These are phyloP conservation scores for Phoenix roebelenii DNA, from an alignment of 176 grass and related monocot species.

Conservation along the genomic window DNA sequence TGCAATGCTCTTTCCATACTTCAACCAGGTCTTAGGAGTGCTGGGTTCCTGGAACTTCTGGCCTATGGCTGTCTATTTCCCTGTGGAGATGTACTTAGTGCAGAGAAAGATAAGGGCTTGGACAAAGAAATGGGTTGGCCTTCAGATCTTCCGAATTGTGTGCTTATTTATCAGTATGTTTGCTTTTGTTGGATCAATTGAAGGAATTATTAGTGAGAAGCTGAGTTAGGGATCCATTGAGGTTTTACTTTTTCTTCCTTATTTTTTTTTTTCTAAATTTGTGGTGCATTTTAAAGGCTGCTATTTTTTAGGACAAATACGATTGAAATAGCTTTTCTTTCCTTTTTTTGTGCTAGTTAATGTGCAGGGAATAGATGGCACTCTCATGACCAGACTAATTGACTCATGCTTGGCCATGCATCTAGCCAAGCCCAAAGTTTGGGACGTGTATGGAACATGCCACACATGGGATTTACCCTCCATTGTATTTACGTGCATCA, in stretches of 20 bases:
- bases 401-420: too few species aligned
- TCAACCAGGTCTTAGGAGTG: slow-evolving; percentile 68
- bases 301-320: too few species aligned
- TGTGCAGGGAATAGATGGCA: too few species aligned
- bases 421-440: too few species aligned
- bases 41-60: slow-evolving; percentile 65
- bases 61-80: slow-evolving; percentile 80
- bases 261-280: background rate
- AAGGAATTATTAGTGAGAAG: slow-evolving; percentile 53
- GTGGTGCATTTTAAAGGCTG: background rate
- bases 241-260: too few species aligned
- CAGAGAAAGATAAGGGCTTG: slow-evolving; percentile 47
- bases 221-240: slow-evolving; percentile 14
- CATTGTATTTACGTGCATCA: too few species aligned
- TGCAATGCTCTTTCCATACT: slow-evolving; percentile 59
- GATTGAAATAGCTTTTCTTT: too few species aligned
- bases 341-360: too few species aligned
- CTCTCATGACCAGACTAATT: too few species aligned
- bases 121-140: slow-evolving; percentile 38
- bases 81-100: slow-evolving; percentile 78
- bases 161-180: slow-evolving; percentile 54
- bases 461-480: too few species aligned
- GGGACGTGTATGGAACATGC: too few species aligned
- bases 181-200: slow-evolving; percentile 60
- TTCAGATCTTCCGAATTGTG: slow-evolving; percentile 47